Percentiles rank a stretch among this genome's conserved stretches.
Conservation (phyloP, 176 grass and related monocot genomes). For the Raddia guianensis region DNA sequence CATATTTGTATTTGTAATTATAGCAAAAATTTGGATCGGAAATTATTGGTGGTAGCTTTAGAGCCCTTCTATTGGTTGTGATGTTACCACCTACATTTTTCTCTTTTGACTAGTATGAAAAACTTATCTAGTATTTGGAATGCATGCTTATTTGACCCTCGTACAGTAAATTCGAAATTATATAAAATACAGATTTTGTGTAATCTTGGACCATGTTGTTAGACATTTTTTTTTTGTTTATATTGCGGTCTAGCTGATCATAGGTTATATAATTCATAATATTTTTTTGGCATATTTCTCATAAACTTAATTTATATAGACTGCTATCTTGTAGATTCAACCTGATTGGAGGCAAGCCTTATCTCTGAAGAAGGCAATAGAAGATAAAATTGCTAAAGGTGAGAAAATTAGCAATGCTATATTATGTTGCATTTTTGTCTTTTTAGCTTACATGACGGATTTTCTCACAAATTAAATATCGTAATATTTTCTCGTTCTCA, state of each 20-base stretch:
- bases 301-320: constrained; percentile 14
- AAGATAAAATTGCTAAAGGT: constrained; percentile 97
- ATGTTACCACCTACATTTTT: no score
- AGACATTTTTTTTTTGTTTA: neutral
- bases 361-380: constrained; percentile 80
- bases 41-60: no score
- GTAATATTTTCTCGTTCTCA: neutral
- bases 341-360: constrained; percentile 89
- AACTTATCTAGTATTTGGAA: neutral
- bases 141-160: neutral
- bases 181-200: neutral
- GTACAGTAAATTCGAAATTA: no score
- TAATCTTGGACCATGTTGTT: neutral
- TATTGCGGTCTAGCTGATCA: constrained; percentile 3
- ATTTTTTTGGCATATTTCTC: neutral
- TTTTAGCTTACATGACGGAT: constrained; percentile 9
- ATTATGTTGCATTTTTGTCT: neutral
- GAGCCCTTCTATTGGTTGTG: no score
- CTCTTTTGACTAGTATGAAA: neutral
- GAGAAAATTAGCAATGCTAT: neutral
- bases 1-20: no score
- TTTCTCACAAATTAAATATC: neutral
- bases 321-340: constrained; percentile 63
- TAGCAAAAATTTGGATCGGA: no score
- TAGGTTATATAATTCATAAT: neutral